Evolutionary conservation across 2,329 filamentous ascomycete species (phyloP), one percentile per base, ranked within the genome.

Genomic region (Talaromyces sp.): DNA sequence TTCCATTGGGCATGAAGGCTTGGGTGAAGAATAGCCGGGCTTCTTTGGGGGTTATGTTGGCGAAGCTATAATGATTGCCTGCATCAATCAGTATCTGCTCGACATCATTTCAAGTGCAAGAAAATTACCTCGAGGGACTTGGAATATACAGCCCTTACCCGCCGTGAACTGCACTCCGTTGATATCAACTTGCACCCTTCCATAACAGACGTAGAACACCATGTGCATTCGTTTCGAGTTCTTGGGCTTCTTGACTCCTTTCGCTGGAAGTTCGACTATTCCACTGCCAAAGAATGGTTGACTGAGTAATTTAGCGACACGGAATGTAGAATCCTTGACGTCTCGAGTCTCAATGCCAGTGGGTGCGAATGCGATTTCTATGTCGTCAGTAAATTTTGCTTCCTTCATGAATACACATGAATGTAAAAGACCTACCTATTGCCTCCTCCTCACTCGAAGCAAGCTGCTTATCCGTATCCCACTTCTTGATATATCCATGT

Each of bases 191-290:
- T 88, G 83, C 22, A 97, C 92, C 69, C 90, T 88, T 25, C 95
- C 95, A 52, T 86, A 85, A 70, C 92, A 89, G 35, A 99, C 90
- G 71, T 96, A 97, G 77, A 98, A 98, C 1, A 91, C 89, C 90
- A 99, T 95, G 74, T 97, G 93, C 92, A 97, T 98, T 80, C 91
- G 93, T 68, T 94, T 86, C 41, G 91, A 90, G 78, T 97, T 98
- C 84, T 98, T 98, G 58, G 89, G 87, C 70, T 89, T 87, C 82
- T 99, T 99, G 74, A 90, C 87, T 37, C 91, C 88, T 2, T 90
- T 89, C 0, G 92, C 89, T 6, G 92, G 91, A 60, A 99, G 81
- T 72, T 98, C 94, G 43, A 99, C 91, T 61, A 98, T 86, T 17
- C 95, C 95, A 10, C 90, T 90, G 39, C 93, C 93, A 77, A 98